Evolutionary conservation across 805 yeast genomes (phyloP), one percentile per base, ranked within the genome.

Genomic region (Metschnikowia lochheadii): DNA sequence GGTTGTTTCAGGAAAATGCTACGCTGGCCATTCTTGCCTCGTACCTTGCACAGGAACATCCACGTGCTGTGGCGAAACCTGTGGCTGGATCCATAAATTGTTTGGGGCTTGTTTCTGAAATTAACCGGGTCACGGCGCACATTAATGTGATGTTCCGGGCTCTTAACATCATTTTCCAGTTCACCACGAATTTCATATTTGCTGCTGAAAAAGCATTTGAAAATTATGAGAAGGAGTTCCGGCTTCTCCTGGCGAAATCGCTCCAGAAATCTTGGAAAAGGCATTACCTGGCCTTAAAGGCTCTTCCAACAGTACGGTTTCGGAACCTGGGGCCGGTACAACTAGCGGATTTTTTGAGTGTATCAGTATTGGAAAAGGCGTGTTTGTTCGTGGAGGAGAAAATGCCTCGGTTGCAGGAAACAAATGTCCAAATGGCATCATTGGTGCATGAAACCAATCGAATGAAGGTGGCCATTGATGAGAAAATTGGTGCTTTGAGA

Each of bases 201-300:
- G 82, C 79, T n/a, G 74, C 77, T 2, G 80, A 77, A 49, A 77
- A 75, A 51, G 66, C 65, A 21, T 78, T 77, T 59, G 70, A 50
- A 62, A 73, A 40, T 64, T 72, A 64, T 55, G 72, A 57, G 49
- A 67, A 65, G 48, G 63, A 69, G 49, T 59, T 73, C 31, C 66
- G 65, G 46, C 60, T 75, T 26, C 61, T 81, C 33, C 68, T 68
- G 44, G 60, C 64, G 35, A 75, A 77, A 52, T 73, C 81, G 0
- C 63, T 76, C 18, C 66, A 68, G 17, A 69, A 73, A 23, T 46
- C 62, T 5, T 70, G 78, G 75, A 50, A 44, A 21, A 23, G 39
- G 5, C 69, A 76, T 50, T 68, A 68, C 48, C 64, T 63, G 15
- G 61, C 59, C 4, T 58, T 80, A 15, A 58, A 72, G 43, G 60